Base-by-base conservation (phyloP, 495 filamentous ascomycete species). In the Xylaria palmicola region DNA sequence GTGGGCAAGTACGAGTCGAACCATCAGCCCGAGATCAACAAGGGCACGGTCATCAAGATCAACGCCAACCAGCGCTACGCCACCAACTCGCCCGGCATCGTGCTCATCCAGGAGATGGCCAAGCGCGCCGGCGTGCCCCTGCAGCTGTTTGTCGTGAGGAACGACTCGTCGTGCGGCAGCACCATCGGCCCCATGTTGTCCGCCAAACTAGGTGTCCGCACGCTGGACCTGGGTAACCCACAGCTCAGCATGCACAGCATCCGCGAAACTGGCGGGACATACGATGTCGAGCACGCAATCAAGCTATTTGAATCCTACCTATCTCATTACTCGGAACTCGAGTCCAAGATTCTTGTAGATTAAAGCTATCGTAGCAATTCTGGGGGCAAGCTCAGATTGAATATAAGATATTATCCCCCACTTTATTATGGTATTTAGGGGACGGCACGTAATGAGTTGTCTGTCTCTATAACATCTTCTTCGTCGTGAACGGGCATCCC, bases 181-280 rank as follows among this genome's bases (percentile, higher is more conserved):
- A 99, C 94, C 30, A 99, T 99, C 68, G 94, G 94, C 0, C 94
- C 94, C 12, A 96, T 96, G 91, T 78, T 98, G 39, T 87, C 87
- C 44, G 92, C 93, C 4, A 86, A 86, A 40, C 74, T 98, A 62
- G 94, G 94, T 26, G 85, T 89, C 34, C 80, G 94, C 49, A 98
- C 95, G 1, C 75, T 99, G 53, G 94, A 99, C 71, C 72, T 99
- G 63, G 94, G 94, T 3, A 98, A 97, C 72, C 86, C 94, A n/a
- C 95, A 98, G 75, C 75, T 98, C 59, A 89, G 86, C 70, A 99
- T 99, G 94, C 94, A 99, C 73, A 93, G 89, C 69, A 97, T 98
- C 66, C 83, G 94, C 37, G 94, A 99, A 82, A 96, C 89, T 37
- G 89, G 88, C 4, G 93, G 93, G 9, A 86, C 84, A 1, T 83